Percentiles rank a stretch among this genome's conserved stretches.
These are phyloP conservation scores for Zoysia japonica DNA, from an alignment of 176 grass and related monocot genomes.

Conservation along the genomic window DNA sequence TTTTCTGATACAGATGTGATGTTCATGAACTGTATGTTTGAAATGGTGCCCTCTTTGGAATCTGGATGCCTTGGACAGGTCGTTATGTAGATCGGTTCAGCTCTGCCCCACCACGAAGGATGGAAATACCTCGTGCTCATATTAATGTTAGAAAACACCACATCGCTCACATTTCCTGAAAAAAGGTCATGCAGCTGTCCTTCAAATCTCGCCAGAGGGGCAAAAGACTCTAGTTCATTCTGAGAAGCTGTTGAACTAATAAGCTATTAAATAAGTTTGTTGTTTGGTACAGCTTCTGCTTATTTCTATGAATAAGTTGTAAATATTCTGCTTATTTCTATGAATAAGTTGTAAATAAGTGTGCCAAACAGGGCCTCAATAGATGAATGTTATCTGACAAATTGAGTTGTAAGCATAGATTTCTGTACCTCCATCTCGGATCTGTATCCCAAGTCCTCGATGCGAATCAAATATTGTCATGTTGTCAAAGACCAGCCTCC, in stretches of 20 bases:
- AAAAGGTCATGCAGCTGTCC: neutral
- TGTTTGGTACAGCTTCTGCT: no score
- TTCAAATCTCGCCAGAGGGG: no score
- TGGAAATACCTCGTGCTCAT: constrained; percentile 89
- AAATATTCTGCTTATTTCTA: no score
- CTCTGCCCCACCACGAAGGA: constrained; percentile 94
- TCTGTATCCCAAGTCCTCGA: constrained; percentile 84
- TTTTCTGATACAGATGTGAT: constrained; percentile 86
- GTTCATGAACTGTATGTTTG: constrained; percentile 73
- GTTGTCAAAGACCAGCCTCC: constrained; percentile 55
- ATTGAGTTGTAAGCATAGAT: neutral
- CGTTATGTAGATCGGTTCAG: constrained; percentile 92
- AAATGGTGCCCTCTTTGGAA: constrained; percentile 76
- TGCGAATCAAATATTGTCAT: constrained; percentile 83
- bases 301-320: no score
- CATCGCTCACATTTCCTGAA: constrained; percentile 68
- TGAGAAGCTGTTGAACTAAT: no score
- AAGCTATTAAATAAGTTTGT: no score
- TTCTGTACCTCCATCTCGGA: constrained; percentile 78
- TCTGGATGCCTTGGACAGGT: constrained; percentile 61
- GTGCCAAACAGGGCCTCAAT: neutral
- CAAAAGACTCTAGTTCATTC: neutral
- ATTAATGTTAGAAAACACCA: constrained; percentile 85
- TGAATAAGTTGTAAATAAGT: no score
- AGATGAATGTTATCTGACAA: neutral